These are phyloP conservation scores for Lanmaoa rubissima DNA, from an alignment of 768 basidiomycete genomes.

Conservation along the genomic window DNA sequence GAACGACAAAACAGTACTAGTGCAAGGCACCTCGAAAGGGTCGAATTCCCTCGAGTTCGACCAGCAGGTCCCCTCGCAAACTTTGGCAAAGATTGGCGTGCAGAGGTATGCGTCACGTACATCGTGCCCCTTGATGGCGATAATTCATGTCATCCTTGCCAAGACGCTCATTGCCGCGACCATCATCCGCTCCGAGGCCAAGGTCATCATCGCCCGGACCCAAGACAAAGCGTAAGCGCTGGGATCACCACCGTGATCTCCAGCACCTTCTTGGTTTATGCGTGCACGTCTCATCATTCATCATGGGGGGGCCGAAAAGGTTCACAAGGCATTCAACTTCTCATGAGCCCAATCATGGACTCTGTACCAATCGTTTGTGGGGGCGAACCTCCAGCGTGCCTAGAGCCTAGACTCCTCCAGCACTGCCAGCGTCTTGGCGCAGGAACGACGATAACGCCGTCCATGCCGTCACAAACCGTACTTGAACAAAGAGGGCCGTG, in stretches of 20 bases:
- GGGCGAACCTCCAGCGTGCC: background rate
- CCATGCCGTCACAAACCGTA: conserved; percentile 10
- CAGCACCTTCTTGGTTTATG: background rate
- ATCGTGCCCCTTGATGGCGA: conserved; percentile 1
- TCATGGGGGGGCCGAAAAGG: background rate
- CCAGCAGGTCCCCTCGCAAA: conserved; percentile 4
- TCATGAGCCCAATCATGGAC: background rate
- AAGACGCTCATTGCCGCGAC: background rate
- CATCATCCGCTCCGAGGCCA: background rate
- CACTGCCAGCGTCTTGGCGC: conserved; percentile 18
- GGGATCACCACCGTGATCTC: background rate
- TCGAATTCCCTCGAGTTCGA: background rate
- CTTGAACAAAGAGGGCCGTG: conserved; percentile 1
- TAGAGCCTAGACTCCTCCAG: background rate
- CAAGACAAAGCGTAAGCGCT: background rate
- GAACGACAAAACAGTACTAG: background rate
- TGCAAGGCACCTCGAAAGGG: background rate
- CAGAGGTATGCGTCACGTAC: background rate
- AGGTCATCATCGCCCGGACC: background rate
- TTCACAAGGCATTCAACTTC: background rate
- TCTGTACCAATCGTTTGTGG: background rate
- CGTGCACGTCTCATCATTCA: background rate
- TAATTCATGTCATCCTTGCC: conserved; percentile 1
- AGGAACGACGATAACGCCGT: conserved; percentile 1
- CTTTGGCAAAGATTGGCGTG: conserved; percentile 18